Conservation (phyloP, 2,329 filamentous ascomycete genomes). For the Beauveria varroae region DNA sequence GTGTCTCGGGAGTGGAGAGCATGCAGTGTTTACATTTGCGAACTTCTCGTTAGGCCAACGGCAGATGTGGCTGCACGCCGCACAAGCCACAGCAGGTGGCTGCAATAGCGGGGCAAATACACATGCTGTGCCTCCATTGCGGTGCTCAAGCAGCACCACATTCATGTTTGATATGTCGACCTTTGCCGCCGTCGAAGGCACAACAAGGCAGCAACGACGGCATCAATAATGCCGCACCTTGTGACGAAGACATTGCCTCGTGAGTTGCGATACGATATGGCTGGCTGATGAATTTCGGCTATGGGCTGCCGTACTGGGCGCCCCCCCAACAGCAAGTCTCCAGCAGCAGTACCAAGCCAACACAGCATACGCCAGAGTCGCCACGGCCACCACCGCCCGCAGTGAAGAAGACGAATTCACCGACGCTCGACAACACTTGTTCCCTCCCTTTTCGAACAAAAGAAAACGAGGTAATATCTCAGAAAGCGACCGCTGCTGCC, state of each 20-base stretch:
- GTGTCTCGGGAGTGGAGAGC: not conserved
- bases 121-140: not conserved
- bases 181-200: not conserved
- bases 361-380: not conserved
- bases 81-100: not conserved
- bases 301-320: not conserved
- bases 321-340: not conserved
- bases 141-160: not conserved
- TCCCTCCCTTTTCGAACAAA: not conserved
- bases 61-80: not conserved
- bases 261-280: not conserved
- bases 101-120: not conserved
- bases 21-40: slow-evolving; percentile 4
- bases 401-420: not conserved
- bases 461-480: not conserved
- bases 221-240: not conserved
- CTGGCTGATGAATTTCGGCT: not conserved
- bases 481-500: not conserved
- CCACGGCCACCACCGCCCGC: not conserved
- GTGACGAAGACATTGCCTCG: not conserved
- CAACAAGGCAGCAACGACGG: not conserved
- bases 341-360: not conserved
- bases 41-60: slow-evolving; percentile 1
- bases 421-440: not conserved
- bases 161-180: not conserved